These are phyloP conservation scores for Hypoxylon cercidicola DNA, from an alignment of 495 filamentous ascomycete genomes.

Conservation along the genomic window DNA sequence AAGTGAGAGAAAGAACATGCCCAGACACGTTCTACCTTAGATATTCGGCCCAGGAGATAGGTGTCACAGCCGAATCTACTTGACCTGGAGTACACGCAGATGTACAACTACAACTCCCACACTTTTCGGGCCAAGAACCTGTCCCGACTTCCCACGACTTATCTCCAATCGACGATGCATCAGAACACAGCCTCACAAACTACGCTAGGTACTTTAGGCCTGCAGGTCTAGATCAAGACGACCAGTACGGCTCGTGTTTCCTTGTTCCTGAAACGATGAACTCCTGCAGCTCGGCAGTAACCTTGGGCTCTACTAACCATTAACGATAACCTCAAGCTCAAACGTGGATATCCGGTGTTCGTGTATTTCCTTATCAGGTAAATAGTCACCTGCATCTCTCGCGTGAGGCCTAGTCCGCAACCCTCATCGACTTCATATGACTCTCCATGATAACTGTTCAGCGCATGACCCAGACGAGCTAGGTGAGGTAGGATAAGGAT, in stretches of 20 bases:
- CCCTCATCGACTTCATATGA: slow-evolving; percentile 29
- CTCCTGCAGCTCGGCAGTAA: slow-evolving; percentile 30
- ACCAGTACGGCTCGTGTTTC: slow-evolving; percentile 9
- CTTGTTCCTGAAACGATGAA: slow-evolving; percentile 27
- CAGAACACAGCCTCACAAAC: slow-evolving; percentile 21
- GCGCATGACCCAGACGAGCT: slow-evolving; percentile 4
- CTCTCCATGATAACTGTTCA: slow-evolving; percentile 13
- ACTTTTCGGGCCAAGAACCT: background rate
- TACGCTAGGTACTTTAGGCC: slow-evolving; percentile 1
- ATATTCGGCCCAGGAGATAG: no score
- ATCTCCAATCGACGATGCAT: slow-evolving; percentile 1
- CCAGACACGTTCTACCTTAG: no score
- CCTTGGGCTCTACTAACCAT: slow-evolving; percentile 5
- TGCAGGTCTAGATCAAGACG: slow-evolving; percentile 13
- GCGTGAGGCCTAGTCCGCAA: slow-evolving; percentile 28
- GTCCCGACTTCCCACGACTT: slow-evolving; percentile 2
- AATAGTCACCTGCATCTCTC: slow-evolving; percentile 24
- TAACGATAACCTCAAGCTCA: slow-evolving; percentile 2
- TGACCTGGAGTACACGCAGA: background rate
- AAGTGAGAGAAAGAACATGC: no score
- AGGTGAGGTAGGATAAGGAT: background rate
- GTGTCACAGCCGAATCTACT: background rate
- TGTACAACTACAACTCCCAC: background rate
- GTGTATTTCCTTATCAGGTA: slow-evolving; percentile 20
- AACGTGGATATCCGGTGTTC: background rate